These are phyloP conservation scores for Ceratobasidium sp. DNA, from an alignment of 1,284 basidiomycete species.

Conservation along the genomic window DNA sequence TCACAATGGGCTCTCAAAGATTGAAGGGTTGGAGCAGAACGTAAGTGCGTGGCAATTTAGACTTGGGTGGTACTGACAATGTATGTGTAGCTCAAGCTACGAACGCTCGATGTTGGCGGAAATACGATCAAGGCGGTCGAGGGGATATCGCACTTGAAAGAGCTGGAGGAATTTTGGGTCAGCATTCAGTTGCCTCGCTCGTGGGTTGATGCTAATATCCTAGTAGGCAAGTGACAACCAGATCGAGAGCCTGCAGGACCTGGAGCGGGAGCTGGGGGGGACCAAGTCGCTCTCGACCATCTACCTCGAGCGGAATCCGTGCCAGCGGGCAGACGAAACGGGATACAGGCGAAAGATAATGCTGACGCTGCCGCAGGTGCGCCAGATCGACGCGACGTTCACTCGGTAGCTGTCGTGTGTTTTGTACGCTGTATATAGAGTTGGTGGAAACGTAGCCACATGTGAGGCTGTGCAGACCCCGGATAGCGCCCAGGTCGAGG, in stretches of 20 bases:
- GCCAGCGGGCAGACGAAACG: slow-evolving; percentile 77
- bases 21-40: slow-evolving; percentile 89
- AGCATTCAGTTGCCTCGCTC: slow-evolving; percentile 47
- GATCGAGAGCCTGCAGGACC: slow-evolving; percentile 69
- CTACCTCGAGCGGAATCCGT: slow-evolving; percentile 95
- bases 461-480: slow-evolving; percentile 36
- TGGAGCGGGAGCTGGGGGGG: slow-evolving; percentile 78
- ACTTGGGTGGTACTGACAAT: not conserved
- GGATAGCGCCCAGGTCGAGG: slow-evolving; percentile 9
- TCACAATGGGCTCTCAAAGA: slow-evolving; percentile 84
- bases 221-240: slow-evolving; percentile 85
- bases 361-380: slow-evolving; percentile 84
- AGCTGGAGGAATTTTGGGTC: slow-evolving; percentile 94
- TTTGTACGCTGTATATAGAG: not conserved
- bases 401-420: not conserved
- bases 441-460: slow-evolving; percentile 4
- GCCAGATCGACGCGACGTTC: slow-evolving; percentile 86
- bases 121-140: slow-evolving; percentile 85
- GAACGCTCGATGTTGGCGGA: slow-evolving; percentile 85
- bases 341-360: slow-evolving; percentile 91
- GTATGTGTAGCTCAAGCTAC: slow-evolving; percentile 68
- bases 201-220: not conserved
- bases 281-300: slow-evolving; percentile 79
- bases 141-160: slow-evolving; percentile 75
- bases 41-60: slow-evolving; percentile 55